Evolutionary conservation across 2,329 filamentous ascomycete species (phyloP).

Genomic region (Tricladium varicosporioides): DNA sequence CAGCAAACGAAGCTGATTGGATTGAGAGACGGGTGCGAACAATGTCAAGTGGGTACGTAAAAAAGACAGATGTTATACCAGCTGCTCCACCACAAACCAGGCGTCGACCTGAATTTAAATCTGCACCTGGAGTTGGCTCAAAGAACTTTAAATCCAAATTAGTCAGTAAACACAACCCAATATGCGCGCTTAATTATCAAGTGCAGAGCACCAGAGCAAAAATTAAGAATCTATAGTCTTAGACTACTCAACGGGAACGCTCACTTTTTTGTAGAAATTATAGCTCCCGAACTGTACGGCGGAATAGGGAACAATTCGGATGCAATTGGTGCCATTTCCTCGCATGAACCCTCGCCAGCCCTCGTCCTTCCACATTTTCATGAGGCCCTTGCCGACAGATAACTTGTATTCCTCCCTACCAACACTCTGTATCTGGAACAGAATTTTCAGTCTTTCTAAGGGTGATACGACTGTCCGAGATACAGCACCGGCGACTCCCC

Average conservation of each 20-base stretch:
- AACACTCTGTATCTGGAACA: constrained; percentile 93
- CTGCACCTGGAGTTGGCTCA: constrained; percentile 70
- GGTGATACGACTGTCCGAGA: constrained; percentile 96
- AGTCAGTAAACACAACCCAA: constrained; percentile 3
- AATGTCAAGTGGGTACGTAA: constrained; percentile 96
- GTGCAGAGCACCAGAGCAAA: no score
- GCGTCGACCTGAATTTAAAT: constrained; percentile 70
- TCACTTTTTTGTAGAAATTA: constrained; percentile 91
- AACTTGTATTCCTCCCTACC: constrained; percentile 92
- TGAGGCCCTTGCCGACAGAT: constrained; percentile 82
- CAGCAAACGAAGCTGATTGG: constrained; percentile 91
- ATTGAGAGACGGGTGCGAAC: constrained; percentile 94
- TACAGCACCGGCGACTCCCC: constrained; percentile 93
- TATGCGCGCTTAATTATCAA: no score
- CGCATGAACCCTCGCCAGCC: constrained; percentile 97
- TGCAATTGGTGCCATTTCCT: constrained; percentile 97
- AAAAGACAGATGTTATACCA: constrained; percentile 91
- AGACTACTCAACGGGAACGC: constrained; percentile 33
- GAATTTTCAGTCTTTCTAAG: constrained; percentile 91
- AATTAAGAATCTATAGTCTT: no score
- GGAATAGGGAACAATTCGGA: constrained; percentile 96
- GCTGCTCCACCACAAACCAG: constrained; percentile 88
- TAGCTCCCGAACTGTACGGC: constrained; percentile 98
- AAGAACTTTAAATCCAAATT: constrained; percentile 56
- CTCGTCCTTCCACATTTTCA: constrained; percentile 96